These are phyloP conservation scores for Nakazawaea wyomingensis DNA, from an alignment of 805 yeast genomes.

Conservation along the genomic window DNA sequence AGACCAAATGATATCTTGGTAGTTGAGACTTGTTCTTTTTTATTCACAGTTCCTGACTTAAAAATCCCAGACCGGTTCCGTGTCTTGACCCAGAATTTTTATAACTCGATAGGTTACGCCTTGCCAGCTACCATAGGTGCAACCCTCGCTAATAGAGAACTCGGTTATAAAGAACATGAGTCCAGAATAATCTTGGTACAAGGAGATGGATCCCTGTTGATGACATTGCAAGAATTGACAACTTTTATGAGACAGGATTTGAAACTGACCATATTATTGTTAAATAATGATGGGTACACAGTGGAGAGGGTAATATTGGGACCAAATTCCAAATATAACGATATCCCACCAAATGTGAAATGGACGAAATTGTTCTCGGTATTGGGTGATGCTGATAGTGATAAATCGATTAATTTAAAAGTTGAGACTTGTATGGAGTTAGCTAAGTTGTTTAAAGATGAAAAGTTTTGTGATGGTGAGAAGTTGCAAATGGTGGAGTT, in stretches of 20 bases:
- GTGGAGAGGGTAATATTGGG: constrained; percentile 47
- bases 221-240: constrained; percentile 46
- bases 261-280: constrained; percentile 36
- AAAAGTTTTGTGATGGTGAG: constrained; percentile 26
- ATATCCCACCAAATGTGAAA: constrained; percentile 44
- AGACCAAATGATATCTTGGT: constrained; percentile 36
- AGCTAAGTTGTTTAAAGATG: constrained; percentile 26
- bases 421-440: constrained; percentile 35
- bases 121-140: constrained; percentile 48
- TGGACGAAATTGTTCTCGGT: constrained; percentile 66
- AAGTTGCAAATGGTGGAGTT: constrained; percentile 54
- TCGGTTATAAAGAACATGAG: constrained; percentile 20
- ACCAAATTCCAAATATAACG: constrained; percentile 45
- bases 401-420: constrained; percentile 23
- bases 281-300: constrained; percentile 49
- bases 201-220: constrained; percentile 56
- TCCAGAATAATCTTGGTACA: constrained; percentile 39
- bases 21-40: constrained; percentile 43
- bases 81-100: constrained; percentile 34
- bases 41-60: constrained; percentile 37
- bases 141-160: constrained; percentile 37
- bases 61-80: constrained; percentile 30
- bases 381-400: constrained; percentile 53
- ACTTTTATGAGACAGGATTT: constrained; percentile 35
- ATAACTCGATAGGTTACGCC: constrained; percentile 49